Evolutionary conservation across 106 monocot genomes (phyloP), one percentile per base, ranked within the genome.

Genomic region (Phalaenopsis equestris): DNA sequence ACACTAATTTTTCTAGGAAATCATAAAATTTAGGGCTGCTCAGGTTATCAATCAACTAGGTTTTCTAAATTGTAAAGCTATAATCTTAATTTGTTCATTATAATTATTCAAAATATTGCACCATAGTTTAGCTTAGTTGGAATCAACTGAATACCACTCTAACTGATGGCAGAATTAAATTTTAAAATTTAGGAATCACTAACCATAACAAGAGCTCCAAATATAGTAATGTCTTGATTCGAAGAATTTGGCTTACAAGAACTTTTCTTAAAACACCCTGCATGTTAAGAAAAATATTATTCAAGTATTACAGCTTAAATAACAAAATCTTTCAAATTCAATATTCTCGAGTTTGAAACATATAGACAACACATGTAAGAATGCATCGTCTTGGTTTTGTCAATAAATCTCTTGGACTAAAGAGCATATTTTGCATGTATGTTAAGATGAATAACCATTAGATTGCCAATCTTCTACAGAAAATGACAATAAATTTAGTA

Each of bases 231-330:
- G 75, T 97, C 82, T 61, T 97, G 86, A 79, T 89, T 97, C 38
- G 75, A 75, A 56, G 92, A 87, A 30, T 89, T 90, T 52, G 82
- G 82, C 68, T 90, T 83, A 56, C 97, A 97, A 49, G 93, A 94
- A 57, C 90, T 81, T 84, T 89, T 86, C 79, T 87, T 89, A 48
- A 87, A 86, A 85, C 97, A 97, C 46, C 84, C 93, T 93, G 90
- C 81, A 84, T 46, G 74, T 23, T 41, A 38, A 64, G 74, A 24
- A 76, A 18, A 77, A 30, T 30, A 73, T 7, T 68, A 68, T 11
- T 68, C 11, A 73, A 42, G 2, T 16, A 68, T 68, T 73, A 3
- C 73, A 42, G 19, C 73, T 41, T 42, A 41, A 73, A 73, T 42
- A 73, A 42, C 39, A 73, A 70, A 70, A 70, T 42, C 5, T 17